Evolutionary conservation across 495 filamentous ascomycete species (phyloP), one percentile per base, ranked within the genome.

Genomic region (Pyrenula massariospora): DNA sequence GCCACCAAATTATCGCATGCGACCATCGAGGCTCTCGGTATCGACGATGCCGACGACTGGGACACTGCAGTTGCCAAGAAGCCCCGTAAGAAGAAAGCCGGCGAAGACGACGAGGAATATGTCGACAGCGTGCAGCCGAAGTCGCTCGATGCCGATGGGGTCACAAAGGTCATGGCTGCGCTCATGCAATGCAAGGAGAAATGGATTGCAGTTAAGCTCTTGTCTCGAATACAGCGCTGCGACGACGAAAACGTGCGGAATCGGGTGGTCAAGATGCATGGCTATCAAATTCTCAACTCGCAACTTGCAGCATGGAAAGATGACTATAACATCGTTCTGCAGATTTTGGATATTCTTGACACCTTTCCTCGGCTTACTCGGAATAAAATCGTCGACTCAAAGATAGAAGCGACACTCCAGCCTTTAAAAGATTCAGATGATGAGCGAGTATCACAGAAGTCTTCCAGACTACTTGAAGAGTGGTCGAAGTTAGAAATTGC

Each of bases 151-250:
- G 90, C 95, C 68, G 79, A 86, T 58, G 89, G 87, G 56, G 93
- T 97, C 61, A 94, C 86, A 62, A 95, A 94, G 69, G 91, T 99
- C 69, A 97, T 99, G 92, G 89, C 91, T 3, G 86, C 90, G n/a
- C 84, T 99, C 58, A 88, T 95, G 82, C 92, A 96, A 69, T 96
- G 90, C 76, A 92, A 93, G 70, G 93, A 99, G 78, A 96, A 96
- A 63, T 99, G 94, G 94, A 96, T 99, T 67, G 88, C 88, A 11
- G 90, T 95, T 73, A 97, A 96, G 73, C 75, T 99, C 55, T 83
- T 99, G 15, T 78, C 81, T 42, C 90, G 93, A 48, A 88, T 99
- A 55, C 89, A 96, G 67, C 82, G 79, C n/a, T 87, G 86, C 68
- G 84, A 93, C 52, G 91, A 96, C 58, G 91, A 96, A 63, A 80